phyloP scores from a whole-genome alignment of 2,329 filamentous ascomycete species.

The Aspergillus eucalypticola region DNA sequence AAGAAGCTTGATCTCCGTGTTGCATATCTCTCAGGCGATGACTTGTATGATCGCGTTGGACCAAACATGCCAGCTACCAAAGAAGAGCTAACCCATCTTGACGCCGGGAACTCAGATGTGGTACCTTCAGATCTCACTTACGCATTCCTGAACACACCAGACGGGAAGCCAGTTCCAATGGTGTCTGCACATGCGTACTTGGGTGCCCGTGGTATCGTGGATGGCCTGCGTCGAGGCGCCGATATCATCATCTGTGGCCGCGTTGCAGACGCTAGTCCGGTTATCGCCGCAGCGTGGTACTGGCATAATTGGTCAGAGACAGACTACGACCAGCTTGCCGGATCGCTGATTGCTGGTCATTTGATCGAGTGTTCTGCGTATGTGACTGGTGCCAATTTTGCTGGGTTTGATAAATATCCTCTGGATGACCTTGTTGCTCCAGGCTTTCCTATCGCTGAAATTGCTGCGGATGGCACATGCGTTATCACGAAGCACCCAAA shows the following conservation, averaged over 20 bases:
- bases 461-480: slow-evolving; percentile 48
- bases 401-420: slow-evolving; percentile 47
- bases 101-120: slow-evolving; percentile 42
- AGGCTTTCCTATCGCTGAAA: slow-evolving; percentile 53
- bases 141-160: slow-evolving; percentile 39
- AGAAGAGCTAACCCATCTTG: slow-evolving; percentile 43
- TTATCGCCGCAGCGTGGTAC: slow-evolving; percentile 58
- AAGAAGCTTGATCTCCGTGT: slow-evolving; percentile 43
- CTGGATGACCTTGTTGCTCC: slow-evolving; percentile 47
- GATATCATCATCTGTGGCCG: slow-evolving; percentile 54
- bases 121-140: slow-evolving; percentile 38
- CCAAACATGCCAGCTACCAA: slow-evolving; percentile 34
- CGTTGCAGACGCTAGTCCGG: slow-evolving; percentile 53
- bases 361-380: slow-evolving; percentile 59
- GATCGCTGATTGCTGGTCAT: slow-evolving; percentile 54
- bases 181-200: slow-evolving; percentile 52
- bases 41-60: slow-evolving; percentile 41
- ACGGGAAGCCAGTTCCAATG: slow-evolving; percentile 46
- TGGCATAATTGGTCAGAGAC: slow-evolving; percentile 56
- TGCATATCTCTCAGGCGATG: slow-evolving; percentile 50
- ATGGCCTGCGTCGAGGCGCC: slow-evolving; percentile 46
- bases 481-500: slow-evolving; percentile 52
- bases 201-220: slow-evolving; percentile 52
- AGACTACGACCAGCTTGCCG: slow-evolving; percentile 53
- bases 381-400: slow-evolving; percentile 57